phyloP scores from a whole-genome alignment of 148 eudicot genomes.

The Heliosperma pusillum region DNA sequence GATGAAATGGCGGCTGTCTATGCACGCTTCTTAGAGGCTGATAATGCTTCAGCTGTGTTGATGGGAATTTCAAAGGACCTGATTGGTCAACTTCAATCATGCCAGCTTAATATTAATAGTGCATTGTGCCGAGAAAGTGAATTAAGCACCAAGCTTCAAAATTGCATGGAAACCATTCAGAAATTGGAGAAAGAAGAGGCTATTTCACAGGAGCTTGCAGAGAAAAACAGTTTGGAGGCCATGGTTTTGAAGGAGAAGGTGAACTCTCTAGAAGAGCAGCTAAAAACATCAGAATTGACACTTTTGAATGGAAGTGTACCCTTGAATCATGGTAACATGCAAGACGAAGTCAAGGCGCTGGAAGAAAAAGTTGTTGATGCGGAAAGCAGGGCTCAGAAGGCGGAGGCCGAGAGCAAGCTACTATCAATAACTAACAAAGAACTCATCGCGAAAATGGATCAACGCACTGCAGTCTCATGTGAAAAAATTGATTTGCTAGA shows the following conservation, averaged over 20 bases:
- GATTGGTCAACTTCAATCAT: constrained; percentile 47
- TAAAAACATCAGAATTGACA: constrained; percentile 31
- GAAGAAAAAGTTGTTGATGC: constrained; percentile 31
- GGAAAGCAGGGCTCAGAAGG: constrained; percentile 45
- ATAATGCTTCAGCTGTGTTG: constrained; percentile 60
- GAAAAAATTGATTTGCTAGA: constrained; percentile 52
- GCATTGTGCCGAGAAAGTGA: constrained; percentile 51
- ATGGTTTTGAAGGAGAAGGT: constrained; percentile 40
- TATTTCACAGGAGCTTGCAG: constrained; percentile 33
- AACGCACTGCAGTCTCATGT: constrained; percentile 25
- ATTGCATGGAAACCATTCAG: constrained; percentile 27
- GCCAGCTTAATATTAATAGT: constrained; percentile 45
- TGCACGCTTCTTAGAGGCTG: constrained; percentile 72
- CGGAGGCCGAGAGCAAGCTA: constrained; percentile 43
- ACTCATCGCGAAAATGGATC: constrained; percentile 42
- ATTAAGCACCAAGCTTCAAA: constrained; percentile 44
- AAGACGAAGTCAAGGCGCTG: constrained; percentile 28
- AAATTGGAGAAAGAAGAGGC: constrained; percentile 37
- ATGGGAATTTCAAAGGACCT: constrained; percentile 60
- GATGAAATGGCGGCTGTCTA: constrained; percentile 48
- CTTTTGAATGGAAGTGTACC: constrained; percentile 25
- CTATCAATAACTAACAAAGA: constrained; percentile 46
- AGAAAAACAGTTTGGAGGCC: constrained; percentile 37
- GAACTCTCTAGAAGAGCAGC: constrained; percentile 36
- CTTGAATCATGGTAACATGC: constrained; percentile 24